Conservation (phyloP, 208 protist species). For the Leishmania aethiopica region DNA sequence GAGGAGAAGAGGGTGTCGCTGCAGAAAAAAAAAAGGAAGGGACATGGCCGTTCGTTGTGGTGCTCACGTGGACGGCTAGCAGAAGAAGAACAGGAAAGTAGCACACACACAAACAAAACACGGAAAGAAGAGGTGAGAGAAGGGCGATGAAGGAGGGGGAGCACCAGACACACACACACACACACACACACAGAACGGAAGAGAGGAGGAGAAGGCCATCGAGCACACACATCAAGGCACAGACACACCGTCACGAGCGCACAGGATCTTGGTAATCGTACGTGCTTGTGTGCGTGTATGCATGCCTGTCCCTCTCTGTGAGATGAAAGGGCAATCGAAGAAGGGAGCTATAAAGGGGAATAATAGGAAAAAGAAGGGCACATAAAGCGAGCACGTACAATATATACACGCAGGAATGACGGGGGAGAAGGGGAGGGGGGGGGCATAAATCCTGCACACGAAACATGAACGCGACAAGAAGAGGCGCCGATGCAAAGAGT, state of each 20-base stretch:
- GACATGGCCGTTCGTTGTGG: background rate
- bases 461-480: slow-evolving; percentile 6
- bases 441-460: background rate
- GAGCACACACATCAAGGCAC: background rate
- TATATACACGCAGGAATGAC: background rate
- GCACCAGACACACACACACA: background rate
- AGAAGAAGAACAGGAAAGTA: background rate
- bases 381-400: background rate
- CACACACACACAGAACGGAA: background rate
- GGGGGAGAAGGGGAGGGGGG: background rate
- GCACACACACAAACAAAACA: no score
- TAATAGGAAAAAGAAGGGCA: background rate
- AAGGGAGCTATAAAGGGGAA: background rate
- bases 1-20: background rate
- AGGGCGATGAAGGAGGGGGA: background rate
- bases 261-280: background rate
- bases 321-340: background rate
- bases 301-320: background rate
- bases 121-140: background rate
- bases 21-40: background rate
- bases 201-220: background rate
- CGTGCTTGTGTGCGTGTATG: background rate
- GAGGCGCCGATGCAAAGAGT: background rate
- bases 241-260: background rate
- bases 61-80: background rate